Evolutionary conservation across 257 asterid genomes (phyloP).

Genomic region (Solanum rostratum): DNA sequence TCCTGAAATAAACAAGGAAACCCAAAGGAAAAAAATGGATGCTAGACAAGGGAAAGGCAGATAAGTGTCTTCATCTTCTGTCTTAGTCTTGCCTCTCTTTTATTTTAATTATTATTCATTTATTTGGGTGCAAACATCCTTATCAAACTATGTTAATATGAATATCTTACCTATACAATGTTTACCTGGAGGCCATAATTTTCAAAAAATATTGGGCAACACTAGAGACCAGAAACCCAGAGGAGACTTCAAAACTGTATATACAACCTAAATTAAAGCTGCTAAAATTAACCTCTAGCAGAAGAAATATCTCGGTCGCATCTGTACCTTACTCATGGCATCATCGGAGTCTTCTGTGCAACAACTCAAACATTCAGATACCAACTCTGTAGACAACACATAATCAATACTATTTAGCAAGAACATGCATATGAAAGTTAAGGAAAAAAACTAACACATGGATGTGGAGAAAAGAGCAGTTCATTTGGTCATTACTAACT

Average conservation of each 20-base stretch:
- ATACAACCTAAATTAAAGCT: neutral
- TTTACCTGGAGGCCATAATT: neutral
- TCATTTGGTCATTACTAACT: neutral
- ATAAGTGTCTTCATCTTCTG: neutral
- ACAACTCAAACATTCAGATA: constrained; percentile 76
- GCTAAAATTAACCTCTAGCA: neutral
- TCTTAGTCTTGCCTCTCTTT: neutral
- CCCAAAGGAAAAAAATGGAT: neutral
- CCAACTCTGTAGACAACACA: constrained; percentile 43
- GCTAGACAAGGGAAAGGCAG: neutral
- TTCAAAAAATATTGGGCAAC: neutral
- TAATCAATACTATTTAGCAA: neutral
- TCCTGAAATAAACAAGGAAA: neutral
- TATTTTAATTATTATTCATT: neutral
- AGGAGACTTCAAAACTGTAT: neutral
- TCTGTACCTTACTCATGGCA: constrained; percentile 72
- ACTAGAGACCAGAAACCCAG: neutral
- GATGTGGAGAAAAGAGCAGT: neutral
- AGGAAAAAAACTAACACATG: neutral
- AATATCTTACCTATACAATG: neutral
- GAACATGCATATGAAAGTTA: neutral
- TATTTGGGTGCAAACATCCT: neutral
- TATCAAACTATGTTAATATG: neutral
- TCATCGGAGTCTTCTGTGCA: constrained; percentile 97
- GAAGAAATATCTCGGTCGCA: neutral